A percentile compares a stretch with the other conserved stretches of the same genome.
phyloP scores from a whole-genome alignment of 495 filamentous ascomycete genomes.

The Daldinia vernicosa region DNA sequence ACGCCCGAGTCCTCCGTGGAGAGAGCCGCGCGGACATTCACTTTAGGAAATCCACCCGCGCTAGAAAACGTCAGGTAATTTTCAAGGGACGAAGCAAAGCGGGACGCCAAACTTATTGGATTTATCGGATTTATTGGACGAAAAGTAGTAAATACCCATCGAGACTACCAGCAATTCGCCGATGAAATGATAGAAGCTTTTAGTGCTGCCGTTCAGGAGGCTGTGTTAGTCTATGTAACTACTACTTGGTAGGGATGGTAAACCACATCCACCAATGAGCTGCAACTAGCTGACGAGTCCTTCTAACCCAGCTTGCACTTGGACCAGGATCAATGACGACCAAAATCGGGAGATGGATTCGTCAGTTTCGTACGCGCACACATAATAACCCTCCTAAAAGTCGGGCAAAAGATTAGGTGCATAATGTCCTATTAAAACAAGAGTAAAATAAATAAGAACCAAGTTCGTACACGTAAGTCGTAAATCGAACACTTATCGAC shows the following conservation, averaged over 20 bases:
- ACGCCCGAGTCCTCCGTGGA: conserved; percentile 21
- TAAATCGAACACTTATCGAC: background rate
- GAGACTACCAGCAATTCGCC: conserved; percentile 8
- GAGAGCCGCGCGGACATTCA: conserved; percentile 38
- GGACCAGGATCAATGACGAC: conserved; percentile 17
- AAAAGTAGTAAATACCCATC: background rate
- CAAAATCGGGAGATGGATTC: conserved; percentile 25
- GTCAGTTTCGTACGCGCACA: conserved; percentile 28
- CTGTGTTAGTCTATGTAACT: conserved; percentile 32
- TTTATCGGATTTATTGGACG: background rate
- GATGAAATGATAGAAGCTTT: conserved; percentile 15
- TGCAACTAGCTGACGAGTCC: conserved; percentile 51
- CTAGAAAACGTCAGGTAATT: conserved; percentile 12
- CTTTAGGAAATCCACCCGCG: conserved; percentile 26
- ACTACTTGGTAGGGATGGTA: conserved; percentile 22
- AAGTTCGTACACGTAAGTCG: background rate
- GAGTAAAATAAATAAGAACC: background rate
- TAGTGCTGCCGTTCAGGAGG: conserved; percentile 23
- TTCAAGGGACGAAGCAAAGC: conserved; percentile 7
- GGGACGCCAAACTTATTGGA: background rate
- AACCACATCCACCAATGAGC: conserved; percentile 40
- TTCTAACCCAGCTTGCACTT: conserved; percentile 37
- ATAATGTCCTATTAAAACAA: background rate
- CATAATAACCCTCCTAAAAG: too few species aligned
- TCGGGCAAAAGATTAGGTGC: background rate